Conservation (phyloP, 2,329 filamentous ascomycete genomes). For the Penicillium sclerotigenum region DNA sequence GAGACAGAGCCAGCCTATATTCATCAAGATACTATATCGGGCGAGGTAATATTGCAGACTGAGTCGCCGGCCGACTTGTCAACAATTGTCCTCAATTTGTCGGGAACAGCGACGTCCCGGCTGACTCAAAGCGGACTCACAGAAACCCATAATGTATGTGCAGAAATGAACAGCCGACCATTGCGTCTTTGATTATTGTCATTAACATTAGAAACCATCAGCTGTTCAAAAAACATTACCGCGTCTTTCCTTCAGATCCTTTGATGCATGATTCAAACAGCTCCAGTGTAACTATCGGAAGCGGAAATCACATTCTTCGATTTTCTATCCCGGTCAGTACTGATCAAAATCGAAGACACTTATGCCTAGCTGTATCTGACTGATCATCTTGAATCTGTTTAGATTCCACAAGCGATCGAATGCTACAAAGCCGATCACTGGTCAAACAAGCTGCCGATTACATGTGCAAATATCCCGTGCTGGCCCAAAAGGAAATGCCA, state of each 20-base stretch:
- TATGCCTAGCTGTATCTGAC: neutral
- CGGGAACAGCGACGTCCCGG: slow-evolving; percentile 13
- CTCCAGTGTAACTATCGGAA: slow-evolving; percentile 5
- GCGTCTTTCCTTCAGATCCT: neutral
- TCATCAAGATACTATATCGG: slow-evolving; percentile 13
- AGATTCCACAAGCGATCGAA: neutral
- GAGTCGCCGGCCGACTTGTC: slow-evolving; percentile 12
- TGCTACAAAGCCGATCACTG: slow-evolving; percentile 1
- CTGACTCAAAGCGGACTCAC: slow-evolving; percentile 5
- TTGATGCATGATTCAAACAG: neutral
- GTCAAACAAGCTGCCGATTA: neutral
- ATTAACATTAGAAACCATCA: neutral
- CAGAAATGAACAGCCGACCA: neutral
- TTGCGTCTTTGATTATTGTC: neutral
- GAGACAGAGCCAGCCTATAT: slow-evolving; percentile 7
- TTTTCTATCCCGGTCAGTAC: slow-evolving; percentile 1
- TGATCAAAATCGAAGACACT: neutral
- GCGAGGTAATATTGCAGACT: slow-evolving; percentile 13
- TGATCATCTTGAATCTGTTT: neutral
- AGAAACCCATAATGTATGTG: slow-evolving; percentile 15
- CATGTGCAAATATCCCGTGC: neutral
- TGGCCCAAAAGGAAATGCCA: neutral
- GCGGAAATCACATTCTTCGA: neutral
- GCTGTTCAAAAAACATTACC: neutral
- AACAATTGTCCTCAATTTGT: slow-evolving; percentile 12